Percentiles rank a stretch among this genome's conserved stretches.
Evolutionary conservation across 1,139 yeast species (phyloP).

Genomic region (Torulaspora pretoriensis): DNA sequence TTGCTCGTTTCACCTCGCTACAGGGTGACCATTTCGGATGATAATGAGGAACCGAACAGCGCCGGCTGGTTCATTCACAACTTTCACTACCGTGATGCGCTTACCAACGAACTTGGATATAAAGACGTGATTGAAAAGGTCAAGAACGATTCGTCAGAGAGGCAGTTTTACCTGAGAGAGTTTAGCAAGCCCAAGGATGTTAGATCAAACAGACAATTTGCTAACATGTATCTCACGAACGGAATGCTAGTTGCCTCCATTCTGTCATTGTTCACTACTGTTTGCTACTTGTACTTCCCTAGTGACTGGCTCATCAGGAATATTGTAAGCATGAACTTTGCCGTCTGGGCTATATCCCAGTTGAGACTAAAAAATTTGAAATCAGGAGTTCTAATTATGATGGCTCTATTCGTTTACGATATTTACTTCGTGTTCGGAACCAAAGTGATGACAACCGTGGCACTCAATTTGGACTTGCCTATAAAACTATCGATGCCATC

Average conservation of each 20-base stretch:
- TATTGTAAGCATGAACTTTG: slow-evolving; percentile 20
- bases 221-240: slow-evolving; percentile 30
- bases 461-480: slow-evolving; percentile 53
- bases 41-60: slow-evolving; percentile 18
- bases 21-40: slow-evolving; percentile 25
- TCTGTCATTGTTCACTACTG: slow-evolving; percentile 8
- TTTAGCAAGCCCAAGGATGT: slow-evolving; percentile 46
- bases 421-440: slow-evolving; percentile 64
- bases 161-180: slow-evolving; percentile 19
- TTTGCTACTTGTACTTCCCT: slow-evolving; percentile 11
- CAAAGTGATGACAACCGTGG: slow-evolving; percentile 60
- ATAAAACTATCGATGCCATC: slow-evolving; percentile 26
- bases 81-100: slow-evolving; percentile 19
- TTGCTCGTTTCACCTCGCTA: slow-evolving; percentile 19
- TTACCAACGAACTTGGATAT: slow-evolving; percentile 14
- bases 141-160: slow-evolving; percentile 11
- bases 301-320: slow-evolving; percentile 24
- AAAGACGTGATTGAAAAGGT: slow-evolving; percentile 16
- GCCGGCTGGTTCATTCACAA: slow-evolving; percentile 19
- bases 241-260: slow-evolving; percentile 13
- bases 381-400: slow-evolving; percentile 44
- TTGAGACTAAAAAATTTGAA: slow-evolving; percentile 42
- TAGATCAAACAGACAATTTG: slow-evolving; percentile 45
- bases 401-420: slow-evolving; percentile 56
- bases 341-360: slow-evolving; percentile 24